phyloP scores from a whole-genome alignment of 805 yeast genomes.

The Cyberlindnera subsufficiens region DNA sequence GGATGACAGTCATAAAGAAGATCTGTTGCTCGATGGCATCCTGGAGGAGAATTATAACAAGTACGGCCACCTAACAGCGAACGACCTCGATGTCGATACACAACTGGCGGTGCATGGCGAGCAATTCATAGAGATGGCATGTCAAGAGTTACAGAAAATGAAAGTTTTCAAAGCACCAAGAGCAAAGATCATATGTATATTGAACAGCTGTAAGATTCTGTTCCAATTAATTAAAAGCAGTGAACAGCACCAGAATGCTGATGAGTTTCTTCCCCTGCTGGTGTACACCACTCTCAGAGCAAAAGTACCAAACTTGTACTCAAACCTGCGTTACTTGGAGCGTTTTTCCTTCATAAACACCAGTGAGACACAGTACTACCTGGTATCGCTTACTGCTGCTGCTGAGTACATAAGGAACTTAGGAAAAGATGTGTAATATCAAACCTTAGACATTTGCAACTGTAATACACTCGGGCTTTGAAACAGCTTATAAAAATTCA shows the following conservation, averaged over 20 bases:
- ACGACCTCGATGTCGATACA: constrained; percentile 71
- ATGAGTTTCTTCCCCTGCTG: constrained; percentile 84
- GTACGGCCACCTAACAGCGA: constrained; percentile 57
- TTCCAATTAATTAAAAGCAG: constrained; percentile 76
- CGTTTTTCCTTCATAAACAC: constrained; percentile 68
- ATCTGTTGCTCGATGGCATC: constrained; percentile 52
- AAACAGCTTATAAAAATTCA: neutral
- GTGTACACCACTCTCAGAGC: constrained; percentile 75
- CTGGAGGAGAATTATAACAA: constrained; percentile 49
- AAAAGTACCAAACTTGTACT: constrained; percentile 55
- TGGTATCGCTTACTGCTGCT: constrained; percentile 88
- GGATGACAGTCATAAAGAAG: constrained; percentile 54
- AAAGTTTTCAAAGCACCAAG: constrained; percentile 87
- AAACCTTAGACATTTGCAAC: no score
- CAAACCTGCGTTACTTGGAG: constrained; percentile 82
- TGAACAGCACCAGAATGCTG: constrained; percentile 75
- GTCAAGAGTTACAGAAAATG: constrained; percentile 69
- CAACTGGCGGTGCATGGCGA: constrained; percentile 41
- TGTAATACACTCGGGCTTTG: neutral
- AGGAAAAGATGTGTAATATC: neutral
- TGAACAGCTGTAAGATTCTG: constrained; percentile 89
- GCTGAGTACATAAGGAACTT: constrained; percentile 69
- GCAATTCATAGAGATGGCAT: constrained; percentile 60
- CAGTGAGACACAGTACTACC: constrained; percentile 89
- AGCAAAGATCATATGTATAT: constrained; percentile 85